Evolutionary conservation across 2,329 filamentous ascomycete genomes (phyloP).

Genomic region (Pseudogymnoascus sp.): DNA sequence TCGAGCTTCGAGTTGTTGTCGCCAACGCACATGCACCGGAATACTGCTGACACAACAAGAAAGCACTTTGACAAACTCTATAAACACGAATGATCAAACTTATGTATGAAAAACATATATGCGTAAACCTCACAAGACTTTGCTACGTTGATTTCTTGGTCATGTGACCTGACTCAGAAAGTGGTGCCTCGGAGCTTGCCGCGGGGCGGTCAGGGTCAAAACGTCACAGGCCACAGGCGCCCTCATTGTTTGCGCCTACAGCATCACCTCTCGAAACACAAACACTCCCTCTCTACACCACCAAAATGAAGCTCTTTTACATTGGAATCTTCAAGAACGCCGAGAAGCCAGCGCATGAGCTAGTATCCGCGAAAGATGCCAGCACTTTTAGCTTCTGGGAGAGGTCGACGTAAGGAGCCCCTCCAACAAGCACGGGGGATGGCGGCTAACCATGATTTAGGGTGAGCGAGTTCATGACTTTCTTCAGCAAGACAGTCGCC

Average conservation of each 20-base stretch:
- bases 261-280: conserved; percentile 2
- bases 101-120: not conserved
- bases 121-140: not conserved
- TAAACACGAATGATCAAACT: not conserved
- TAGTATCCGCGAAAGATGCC: conserved; percentile 31
- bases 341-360: conserved; percentile 65
- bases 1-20: not conserved
- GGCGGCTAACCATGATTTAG: conserved; percentile 33
- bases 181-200: conserved; percentile 1
- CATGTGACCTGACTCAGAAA: conserved; percentile 8
- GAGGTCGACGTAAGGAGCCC: conserved; percentile 1
- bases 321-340: conserved; percentile 83
- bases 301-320: conserved; percentile 77
- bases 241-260: conserved; percentile 8
- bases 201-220: conserved; percentile 5
- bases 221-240: conserved; percentile 6
- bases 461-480: conserved; percentile 60
- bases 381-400: conserved; percentile 10
- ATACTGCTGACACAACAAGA: not conserved
- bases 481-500: conserved; percentile 82
- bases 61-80: not conserved
- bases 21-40: not conserved
- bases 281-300: conserved; percentile 18
- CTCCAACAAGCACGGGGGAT: conserved; percentile 15
- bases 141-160: not conserved